phyloP scores from a whole-genome alignment of 148 eudicot genomes.

The Tetragonia tetragonoides region DNA sequence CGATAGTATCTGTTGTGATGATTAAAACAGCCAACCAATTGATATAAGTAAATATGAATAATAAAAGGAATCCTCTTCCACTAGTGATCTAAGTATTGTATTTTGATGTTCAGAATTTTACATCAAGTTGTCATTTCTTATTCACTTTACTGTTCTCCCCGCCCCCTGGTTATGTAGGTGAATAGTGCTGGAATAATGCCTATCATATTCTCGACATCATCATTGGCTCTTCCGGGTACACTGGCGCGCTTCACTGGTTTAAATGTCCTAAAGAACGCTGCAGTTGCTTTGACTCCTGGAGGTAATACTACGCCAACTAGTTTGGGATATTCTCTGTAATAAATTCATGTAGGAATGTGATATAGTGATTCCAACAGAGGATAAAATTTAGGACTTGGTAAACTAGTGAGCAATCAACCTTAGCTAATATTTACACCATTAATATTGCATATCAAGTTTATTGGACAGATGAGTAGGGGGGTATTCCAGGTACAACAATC shows the following conservation, averaged over 20 bases:
- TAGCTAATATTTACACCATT: not conserved
- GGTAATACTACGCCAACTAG: slow-evolving; percentile 42
- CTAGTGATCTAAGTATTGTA: not conserved
- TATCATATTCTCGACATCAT: slow-evolving; percentile 96
- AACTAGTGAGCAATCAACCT: not conserved
- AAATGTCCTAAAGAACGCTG: slow-evolving; percentile 72
- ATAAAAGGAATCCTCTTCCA: not conserved
- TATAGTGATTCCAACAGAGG: not conserved
- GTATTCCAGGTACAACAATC: not conserved
- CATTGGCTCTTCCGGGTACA: slow-evolving; percentile 92
- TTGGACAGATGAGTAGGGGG: not conserved
- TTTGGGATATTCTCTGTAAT: not conserved
- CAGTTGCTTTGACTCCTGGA: slow-evolving; percentile 80
- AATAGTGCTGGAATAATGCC: slow-evolving; percentile 99
- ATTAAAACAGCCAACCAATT: not conserved
- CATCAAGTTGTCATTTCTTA: not conserved
- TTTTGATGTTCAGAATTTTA: not conserved
- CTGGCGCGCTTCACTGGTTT: slow-evolving; percentile 94
- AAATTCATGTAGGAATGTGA: not conserved
- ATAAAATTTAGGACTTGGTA: not conserved
- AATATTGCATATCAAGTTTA: not conserved
- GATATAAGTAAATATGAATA: no score
- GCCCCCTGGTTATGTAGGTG: slow-evolving; percentile 45
- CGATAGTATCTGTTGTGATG: not conserved
- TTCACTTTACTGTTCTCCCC: not conserved